Conservation (phyloP, 2,329 filamentous ascomycete species). For the Venturia pyrina region DNA sequence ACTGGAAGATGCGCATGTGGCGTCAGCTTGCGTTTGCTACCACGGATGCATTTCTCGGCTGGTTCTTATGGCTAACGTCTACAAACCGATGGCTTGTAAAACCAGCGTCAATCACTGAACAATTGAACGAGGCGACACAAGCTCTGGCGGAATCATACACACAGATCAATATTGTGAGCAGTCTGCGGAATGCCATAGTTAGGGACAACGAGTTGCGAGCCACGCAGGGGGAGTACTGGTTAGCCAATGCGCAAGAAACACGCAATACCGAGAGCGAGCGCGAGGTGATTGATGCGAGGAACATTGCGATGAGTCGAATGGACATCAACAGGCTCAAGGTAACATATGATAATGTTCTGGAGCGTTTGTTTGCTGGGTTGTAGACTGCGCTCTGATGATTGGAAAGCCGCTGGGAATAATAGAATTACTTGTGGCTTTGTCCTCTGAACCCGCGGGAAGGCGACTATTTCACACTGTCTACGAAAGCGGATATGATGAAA, state of each 20-base stretch:
- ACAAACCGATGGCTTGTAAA: constrained; percentile 70
- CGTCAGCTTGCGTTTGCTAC: constrained; percentile 55
- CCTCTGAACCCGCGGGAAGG: neutral
- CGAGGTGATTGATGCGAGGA: constrained; percentile 62
- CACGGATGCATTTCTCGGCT: constrained; percentile 55
- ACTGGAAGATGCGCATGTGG: constrained; percentile 56
- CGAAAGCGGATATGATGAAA: neutral
- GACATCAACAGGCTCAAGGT: constrained; percentile 38
- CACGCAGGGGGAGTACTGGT: constrained; percentile 66
- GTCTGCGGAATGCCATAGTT: constrained; percentile 65
- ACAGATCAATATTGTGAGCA: constrained; percentile 3
- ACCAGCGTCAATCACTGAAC: constrained; percentile 51
- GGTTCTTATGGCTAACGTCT: constrained; percentile 61
- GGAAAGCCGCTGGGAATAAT: neutral
- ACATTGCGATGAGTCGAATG: constrained; percentile 55
- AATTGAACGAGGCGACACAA: constrained; percentile 48
- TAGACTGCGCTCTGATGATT: neutral
- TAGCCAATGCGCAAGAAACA: constrained; percentile 63
- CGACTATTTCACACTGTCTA: neutral
- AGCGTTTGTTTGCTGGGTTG: neutral
- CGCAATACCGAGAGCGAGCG: constrained; percentile 67
- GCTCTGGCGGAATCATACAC: neutral
- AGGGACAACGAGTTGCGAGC: constrained; percentile 62
- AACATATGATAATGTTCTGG: neutral
- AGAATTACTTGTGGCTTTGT: neutral